Evolutionary conservation across 2,329 filamentous ascomycete species (phyloP).

Genomic region (Fusarium sp.): DNA sequence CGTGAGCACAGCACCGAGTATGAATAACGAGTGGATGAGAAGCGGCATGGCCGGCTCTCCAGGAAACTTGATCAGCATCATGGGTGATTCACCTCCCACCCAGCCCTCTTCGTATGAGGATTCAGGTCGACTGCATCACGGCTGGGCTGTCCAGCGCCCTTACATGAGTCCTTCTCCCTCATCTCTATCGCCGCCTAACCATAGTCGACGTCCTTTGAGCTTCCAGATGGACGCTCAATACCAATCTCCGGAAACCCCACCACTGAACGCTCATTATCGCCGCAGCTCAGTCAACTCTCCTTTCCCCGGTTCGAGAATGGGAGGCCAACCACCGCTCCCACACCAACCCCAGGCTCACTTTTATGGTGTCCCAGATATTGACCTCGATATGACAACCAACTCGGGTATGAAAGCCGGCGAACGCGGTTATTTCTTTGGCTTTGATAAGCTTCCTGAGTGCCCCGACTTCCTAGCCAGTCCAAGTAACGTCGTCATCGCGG

Average conservation of each 20-base stretch:
- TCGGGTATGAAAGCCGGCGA: conserved; percentile 70
- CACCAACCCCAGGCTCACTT: conserved; percentile 82
- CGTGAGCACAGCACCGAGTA: conserved; percentile 58
- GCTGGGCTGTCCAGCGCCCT: conserved; percentile 58
- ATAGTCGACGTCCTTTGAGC: conserved; percentile 59
- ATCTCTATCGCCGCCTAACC: conserved; percentile 52
- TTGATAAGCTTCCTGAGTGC: conserved; percentile 73
- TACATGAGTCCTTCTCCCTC: conserved; percentile 56
- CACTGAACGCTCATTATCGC: conserved; percentile 50
- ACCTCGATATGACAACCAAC: conserved; percentile 69
- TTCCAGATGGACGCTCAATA: conserved; percentile 62
- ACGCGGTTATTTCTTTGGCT: conserved; percentile 80
- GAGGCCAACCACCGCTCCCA: conserved; percentile 70
- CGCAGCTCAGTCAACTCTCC: conserved; percentile 63
- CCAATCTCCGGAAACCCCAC: conserved; percentile 53
- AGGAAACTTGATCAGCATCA: conserved; percentile 61
- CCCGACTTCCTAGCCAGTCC: conserved; percentile 51
- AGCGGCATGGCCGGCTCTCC: conserved; percentile 59
- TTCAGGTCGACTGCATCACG: conserved; percentile 53
- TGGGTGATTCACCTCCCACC: conserved; percentile 62
- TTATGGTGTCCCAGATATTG: conserved; percentile 77
- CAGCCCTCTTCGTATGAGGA: conserved; percentile 63
- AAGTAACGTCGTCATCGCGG: conserved; percentile 76
- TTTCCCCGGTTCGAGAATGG: conserved; percentile 55
- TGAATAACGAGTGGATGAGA: conserved; percentile 58